Base-by-base conservation (phyloP, 2,329 filamentous ascomycete genomes). In the Fonsecaea monophora region DNA sequence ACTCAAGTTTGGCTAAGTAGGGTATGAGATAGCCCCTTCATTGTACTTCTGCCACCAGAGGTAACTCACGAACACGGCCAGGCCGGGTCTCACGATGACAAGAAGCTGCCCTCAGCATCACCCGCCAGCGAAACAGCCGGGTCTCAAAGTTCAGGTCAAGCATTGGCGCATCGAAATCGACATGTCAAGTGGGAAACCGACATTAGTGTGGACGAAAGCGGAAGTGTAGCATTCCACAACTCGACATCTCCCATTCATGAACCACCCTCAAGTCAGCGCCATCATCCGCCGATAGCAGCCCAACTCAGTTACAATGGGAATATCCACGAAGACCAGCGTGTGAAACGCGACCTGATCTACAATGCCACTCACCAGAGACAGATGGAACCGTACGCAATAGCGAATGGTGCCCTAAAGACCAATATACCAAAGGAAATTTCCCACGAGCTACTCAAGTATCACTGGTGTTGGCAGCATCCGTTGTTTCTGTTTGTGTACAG, bases 401-500 rank as follows among this genome's bases (percentile, higher is more conserved):
- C 70, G 0, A 73, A 73, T 61, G 67, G 70, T 21, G 69, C 71
- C 10, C 65, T 69, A 15, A 71, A 70, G 32, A 66, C 70, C 9
- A 73, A 75, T 57, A 62, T 76, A 4, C 69, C 74, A 2, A 70
- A 70, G 18, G 70, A 74, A 21, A 58, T 74, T 7, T 71, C 72
- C 4, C 65, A 67, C 8, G 71, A 71, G 59, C 64, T 75, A n/a
- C 55, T 76, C 12, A 71, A 74, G 45, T 69, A 74, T 50, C 71
- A 76, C 54, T 76, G 74, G 73, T 73, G 72, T 54, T 76, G 74
- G 74, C 62, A 73, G 40, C 73, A 74, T 57, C 74, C 74, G 5
- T 67, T 73, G 8, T 76, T 76, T 60, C 60, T 74, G 30, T 74
- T 75, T 60, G 73, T 75, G 9, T 75, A 76, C 55, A 67, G 74